Evolutionary conservation across 495 filamentous ascomycete genomes (phyloP).

Genomic region (Neurospora sp.): DNA sequence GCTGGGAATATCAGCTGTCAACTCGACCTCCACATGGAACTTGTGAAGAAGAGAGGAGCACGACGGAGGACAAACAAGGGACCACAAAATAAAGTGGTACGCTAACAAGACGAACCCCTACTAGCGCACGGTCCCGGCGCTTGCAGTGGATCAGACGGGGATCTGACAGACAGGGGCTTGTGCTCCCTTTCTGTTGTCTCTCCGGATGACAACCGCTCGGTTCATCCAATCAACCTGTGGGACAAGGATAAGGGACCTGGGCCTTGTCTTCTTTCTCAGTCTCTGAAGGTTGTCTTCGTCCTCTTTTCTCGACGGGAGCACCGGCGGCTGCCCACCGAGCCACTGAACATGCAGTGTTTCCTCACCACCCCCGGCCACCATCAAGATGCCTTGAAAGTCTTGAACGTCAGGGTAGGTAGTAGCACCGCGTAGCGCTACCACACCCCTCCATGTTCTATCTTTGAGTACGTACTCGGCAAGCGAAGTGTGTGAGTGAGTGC

Average conservation of each 20-base stretch:
- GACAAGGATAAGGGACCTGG: not conserved
- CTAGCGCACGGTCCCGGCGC: conserved; percentile 12
- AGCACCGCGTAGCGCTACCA: not conserved
- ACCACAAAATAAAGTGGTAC: not conserved
- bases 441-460: conserved; percentile 5
- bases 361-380: not conserved
- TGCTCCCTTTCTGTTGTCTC: conserved; percentile 9
- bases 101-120: not conserved
- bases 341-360: conserved; percentile 3
- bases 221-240: conserved; percentile 9
- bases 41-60: not conserved
- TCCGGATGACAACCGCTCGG: not conserved
- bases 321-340: conserved; percentile 12
- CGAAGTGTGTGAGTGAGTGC: not conserved
- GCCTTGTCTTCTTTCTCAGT: not conserved
- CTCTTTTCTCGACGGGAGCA: not conserved
- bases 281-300: too few species aligned
- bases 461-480: not conserved
- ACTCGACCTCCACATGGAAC: not conserved
- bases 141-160: conserved; percentile 13
- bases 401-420: not conserved
- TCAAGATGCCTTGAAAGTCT: not conserved
- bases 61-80: not conserved
- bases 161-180: conserved; percentile 14
- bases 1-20: not conserved